These are phyloP conservation scores for Heterobasidion occidentale DNA, from an alignment of 1,284 basidiomycete genomes.

Conservation along the genomic window DNA sequence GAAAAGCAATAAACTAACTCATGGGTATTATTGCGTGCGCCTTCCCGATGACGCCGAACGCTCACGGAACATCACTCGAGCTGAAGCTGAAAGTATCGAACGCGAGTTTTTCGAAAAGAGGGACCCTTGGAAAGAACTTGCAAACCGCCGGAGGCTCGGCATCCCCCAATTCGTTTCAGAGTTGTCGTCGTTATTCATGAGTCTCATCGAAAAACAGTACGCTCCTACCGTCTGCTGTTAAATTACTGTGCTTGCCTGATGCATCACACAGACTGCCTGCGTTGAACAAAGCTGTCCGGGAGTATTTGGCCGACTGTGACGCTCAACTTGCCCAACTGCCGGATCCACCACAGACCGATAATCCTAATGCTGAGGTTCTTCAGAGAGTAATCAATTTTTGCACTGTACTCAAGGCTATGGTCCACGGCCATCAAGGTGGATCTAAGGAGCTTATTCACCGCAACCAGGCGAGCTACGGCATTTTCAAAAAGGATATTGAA, in stretches of 20 bases:
- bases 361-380: neutral
- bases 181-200: neutral
- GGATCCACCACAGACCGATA: neutral
- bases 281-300: neutral
- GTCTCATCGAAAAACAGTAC: neutral
- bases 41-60: neutral
- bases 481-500: neutral
- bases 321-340: neutral
- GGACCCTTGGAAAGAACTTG: neutral
- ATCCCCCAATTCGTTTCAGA: neutral
- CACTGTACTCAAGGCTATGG: neutral
- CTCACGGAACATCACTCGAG: neutral
- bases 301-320: neutral
- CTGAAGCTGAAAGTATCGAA: neutral
- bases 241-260: neutral
- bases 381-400: neutral
- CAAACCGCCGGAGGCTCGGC: neutral
- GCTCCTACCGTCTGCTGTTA: neutral
- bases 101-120: neutral
- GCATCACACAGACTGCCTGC: neutral
- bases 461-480: neutral
- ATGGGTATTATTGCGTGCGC: neutral
- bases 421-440: neutral
- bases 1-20: neutral
- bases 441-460: neutral